Evolutionary conservation across 208 protist genomes (phyloP), one percentile per base, ranked within the genome.

Genomic region (Phytomonas francai): DNA sequence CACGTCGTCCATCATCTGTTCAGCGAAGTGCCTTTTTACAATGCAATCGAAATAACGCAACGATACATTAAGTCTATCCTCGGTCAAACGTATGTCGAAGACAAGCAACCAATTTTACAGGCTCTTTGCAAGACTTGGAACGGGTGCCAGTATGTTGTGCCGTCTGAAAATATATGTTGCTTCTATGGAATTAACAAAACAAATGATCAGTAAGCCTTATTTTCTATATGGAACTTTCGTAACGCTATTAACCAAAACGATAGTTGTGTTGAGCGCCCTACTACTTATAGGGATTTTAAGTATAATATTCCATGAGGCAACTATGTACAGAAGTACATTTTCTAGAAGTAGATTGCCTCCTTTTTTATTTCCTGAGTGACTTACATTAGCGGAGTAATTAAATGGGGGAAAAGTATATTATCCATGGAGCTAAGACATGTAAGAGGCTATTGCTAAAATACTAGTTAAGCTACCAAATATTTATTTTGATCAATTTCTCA

Each of bases 1-100:
- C 96, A 98, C 78, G 93, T 98, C 16, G 76, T 89, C 0, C 96
- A 98, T 74, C 96, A 98, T 79, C 78, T 98, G 64, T 97, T 97
- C 77, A 97, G 89, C 61, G 79, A 94, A 67, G 86, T 98, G 79
- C 96, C 96, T 12, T 92, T 94, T 76, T 98, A 98, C 79, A 70
- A 96, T 71, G 96, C 96, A 32, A 87, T 97, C 64, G 65, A 78
- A 45, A 88, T 95, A 9, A 97, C 91, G 25, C 76, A 79, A 31
- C 73, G 85, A 60, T 71, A 93, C 74, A 89, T 92, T 63, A 77
- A 81, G 59, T 68, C 68, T 27, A 93, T 91, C 45, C 79, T 93
- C 7, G 83, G 83, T 5, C 77, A 86, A 58, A 77, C 81, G 6
- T 94, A 96, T 74, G 70, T 91, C 7, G 74, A 78, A 54, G 87